Evolutionary conservation across 306 rosid genomes (phyloP), one percentile per base, ranked within the genome.

Genomic region (Hippophae tibetana): DNA sequence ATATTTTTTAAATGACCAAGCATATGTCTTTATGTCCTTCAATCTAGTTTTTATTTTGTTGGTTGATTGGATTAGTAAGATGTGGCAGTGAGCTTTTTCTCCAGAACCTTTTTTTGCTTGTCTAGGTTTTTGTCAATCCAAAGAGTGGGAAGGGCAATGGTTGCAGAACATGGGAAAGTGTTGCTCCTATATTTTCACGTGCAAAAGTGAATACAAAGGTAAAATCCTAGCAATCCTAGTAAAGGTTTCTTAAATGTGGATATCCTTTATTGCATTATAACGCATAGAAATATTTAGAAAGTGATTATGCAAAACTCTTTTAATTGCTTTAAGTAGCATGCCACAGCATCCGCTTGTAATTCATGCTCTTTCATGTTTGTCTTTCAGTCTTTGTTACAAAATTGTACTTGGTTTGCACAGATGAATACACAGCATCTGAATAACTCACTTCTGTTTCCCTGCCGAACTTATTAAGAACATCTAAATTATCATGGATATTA

Each of bases 71-170:
- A 69, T 12, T 13, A 47, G 27, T 43, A 54, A 56, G 38, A 27
- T 27, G 52, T 42, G 14, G 3, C 38, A 31, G 42, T 60, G 27
- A 69, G 70, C 75, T 69, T 75, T 54, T 25, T 74, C 67, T 71
- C 79, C 74, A 78, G 71, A 72, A 66, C 42, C 72, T 65, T 42
- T 77, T 72, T 76, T 75, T 75, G 78, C 70, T 77, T 85, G 79
- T 48, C 64, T 82, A 90, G 96, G 96, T 90, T 78, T 85, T 90
- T 59, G 81, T 90, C 79, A 78, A 87, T 83, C 98, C 98, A 79
- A 90, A 72, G 76, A 90, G 98, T 73, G 98, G 98, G 71, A 85
- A 79, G 66, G 82, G 92, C 49, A 74, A 61, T 60, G 98, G 96
- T 71, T 72, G 76, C 66, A 83, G 65, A 81, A 83, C 77, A 50